Evolutionary conservation across 768 basidiomycete species (phyloP).

Genomic region (Psilocybe cyanescens): DNA sequence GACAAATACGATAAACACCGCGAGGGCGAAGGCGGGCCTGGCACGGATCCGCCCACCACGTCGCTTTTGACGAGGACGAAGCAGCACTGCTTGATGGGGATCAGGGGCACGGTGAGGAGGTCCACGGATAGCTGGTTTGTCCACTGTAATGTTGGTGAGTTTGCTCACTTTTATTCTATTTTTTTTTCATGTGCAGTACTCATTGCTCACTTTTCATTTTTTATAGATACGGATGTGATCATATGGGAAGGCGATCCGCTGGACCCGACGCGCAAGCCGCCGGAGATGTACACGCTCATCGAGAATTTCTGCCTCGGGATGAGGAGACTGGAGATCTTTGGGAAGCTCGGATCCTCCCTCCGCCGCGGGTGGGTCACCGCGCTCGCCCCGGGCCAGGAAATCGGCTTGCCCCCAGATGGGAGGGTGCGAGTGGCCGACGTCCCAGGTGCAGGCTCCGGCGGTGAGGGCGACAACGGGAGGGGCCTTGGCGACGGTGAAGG

Average conservation of each 20-base stretch:
- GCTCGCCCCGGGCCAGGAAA: constrained; percentile 65
- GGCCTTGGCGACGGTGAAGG: constrained; percentile 19
- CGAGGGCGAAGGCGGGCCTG: constrained; percentile 58
- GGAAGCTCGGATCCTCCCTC: constrained; percentile 61
- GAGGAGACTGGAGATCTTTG: constrained; percentile 90
- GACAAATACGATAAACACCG: constrained; percentile 43
- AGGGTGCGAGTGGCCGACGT: background rate
- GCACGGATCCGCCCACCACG: constrained; percentile 84
- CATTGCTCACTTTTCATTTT: background rate
- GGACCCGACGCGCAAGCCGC: constrained; percentile 88
- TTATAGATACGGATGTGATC: constrained; percentile 89
- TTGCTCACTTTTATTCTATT: background rate
- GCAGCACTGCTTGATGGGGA: constrained; percentile 97
- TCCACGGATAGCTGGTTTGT: constrained; percentile 97
- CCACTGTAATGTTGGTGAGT: constrained; percentile 94
- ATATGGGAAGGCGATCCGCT: constrained; percentile 92
- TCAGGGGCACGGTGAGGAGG: constrained; percentile 93
- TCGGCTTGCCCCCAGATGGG: constrained; percentile 44
- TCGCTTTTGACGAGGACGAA: constrained; percentile 89
- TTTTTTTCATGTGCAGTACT: background rate
- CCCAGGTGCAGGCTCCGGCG: constrained; percentile 26
- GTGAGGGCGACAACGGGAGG: constrained; percentile 33
- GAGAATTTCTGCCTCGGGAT: constrained; percentile 98
- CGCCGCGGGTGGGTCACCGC: constrained; percentile 95
- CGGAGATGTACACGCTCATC: constrained; percentile 94